phyloP scores from a whole-genome alignment of 2,329 filamentous ascomycete genomes.

The Colletotrichum sp. region DNA sequence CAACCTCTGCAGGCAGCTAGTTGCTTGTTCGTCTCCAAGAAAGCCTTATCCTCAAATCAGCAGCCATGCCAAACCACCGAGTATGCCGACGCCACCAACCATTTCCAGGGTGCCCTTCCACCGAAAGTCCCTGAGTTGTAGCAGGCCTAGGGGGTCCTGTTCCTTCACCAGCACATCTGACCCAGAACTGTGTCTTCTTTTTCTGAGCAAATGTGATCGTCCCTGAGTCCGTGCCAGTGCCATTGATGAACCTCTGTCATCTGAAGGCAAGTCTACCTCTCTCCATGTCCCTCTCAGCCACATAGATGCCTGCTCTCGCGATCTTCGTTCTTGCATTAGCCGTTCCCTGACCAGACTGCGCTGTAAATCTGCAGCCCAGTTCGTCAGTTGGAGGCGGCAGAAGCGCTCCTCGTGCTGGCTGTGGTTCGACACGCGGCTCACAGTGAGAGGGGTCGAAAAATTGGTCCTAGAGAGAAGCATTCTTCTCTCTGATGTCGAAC shows the following conservation, averaged over 20 bases:
- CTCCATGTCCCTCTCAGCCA: constrained; percentile 73
- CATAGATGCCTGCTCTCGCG: constrained; percentile 66
- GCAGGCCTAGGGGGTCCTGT: constrained; percentile 80
- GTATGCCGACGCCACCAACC: constrained; percentile 73
- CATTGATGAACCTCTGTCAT: background rate
- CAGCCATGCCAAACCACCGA: constrained; percentile 75
- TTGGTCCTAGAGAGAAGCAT: constrained; percentile 28
- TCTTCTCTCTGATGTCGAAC: constrained; percentile 47
- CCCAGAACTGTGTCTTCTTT: constrained; percentile 24
- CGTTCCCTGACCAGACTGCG: constrained; percentile 76
- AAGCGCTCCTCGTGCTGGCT: constrained; percentile 36
- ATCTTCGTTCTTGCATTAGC: constrained; percentile 69
- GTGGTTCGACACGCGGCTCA: constrained; percentile 19
- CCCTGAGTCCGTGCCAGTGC: background rate
- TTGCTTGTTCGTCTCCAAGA: background rate
- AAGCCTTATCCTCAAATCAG: constrained; percentile 16
- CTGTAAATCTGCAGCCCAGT: constrained; percentile 84
- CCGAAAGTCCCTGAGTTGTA: constrained; percentile 71
- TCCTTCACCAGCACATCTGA: constrained; percentile 45
- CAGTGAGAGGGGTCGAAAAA: background rate
- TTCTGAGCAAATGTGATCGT: background rate
- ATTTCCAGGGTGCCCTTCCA: constrained; percentile 73
- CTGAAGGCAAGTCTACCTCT: background rate
- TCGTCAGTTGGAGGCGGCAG: constrained; percentile 69
- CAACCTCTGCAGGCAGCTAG: background rate